Percentiles rank a stretch among this genome's conserved stretches.
Evolutionary conservation across 2,329 filamentous ascomycete species (phyloP).

Genomic region (Trichophyton verrucosum): DNA sequence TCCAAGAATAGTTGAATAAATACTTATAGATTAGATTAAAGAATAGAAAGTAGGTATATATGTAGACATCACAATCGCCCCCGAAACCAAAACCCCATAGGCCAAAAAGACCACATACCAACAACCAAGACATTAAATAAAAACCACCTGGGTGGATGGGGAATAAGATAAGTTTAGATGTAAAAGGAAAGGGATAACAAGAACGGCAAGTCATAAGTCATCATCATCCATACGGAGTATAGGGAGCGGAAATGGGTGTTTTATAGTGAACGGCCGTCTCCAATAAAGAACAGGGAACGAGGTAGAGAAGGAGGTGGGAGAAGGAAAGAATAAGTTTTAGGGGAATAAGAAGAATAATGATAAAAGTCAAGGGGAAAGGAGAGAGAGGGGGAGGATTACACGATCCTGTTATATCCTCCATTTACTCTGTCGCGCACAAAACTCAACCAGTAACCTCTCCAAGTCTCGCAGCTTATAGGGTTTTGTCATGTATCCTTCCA

Average conservation of each 20-base stretch:
- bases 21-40: not conserved
- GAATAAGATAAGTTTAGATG: not conserved
- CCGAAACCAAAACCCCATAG: not conserved
- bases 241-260: not conserved
- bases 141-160: not conserved
- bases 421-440: conserved; percentile 21
- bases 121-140: not conserved
- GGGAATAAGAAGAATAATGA: not conserved
- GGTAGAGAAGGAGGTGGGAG: too few relatives aligned
- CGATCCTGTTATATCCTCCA: not conserved
- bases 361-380: not conserved
- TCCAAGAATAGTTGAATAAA: not conserved
- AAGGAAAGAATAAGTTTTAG: not conserved
- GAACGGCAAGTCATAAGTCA: not conserved
- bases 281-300: too few relatives aligned
- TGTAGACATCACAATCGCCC: not conserved
- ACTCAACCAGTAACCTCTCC: conserved; percentile 46
- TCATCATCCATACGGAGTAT: not conserved
- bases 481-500: conserved; percentile 58
- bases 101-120: not conserved
- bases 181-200: not conserved
- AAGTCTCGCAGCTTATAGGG: conserved; percentile 53
- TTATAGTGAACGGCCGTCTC: not conserved
- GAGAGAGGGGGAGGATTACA: too few relatives aligned
- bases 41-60: not conserved